These are phyloP conservation scores for Vigna angularis DNA, from an alignment of 306 rosid genomes.

Conservation along the genomic window DNA sequence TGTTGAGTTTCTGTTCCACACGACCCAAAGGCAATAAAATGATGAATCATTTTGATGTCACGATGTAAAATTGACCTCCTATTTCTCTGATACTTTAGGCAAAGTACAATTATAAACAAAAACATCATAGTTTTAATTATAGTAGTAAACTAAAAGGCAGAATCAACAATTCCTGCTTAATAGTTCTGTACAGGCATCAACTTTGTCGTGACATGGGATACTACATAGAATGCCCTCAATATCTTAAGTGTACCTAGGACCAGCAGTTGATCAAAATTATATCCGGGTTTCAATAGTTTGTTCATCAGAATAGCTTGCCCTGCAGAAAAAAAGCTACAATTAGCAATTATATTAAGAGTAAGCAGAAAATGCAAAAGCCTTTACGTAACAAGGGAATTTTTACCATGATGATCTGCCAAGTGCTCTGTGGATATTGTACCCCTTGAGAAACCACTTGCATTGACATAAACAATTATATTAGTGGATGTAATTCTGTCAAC, in stretches of 20 bases:
- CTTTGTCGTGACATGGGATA: slow-evolving; percentile 10
- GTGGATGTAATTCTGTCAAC: slow-evolving; percentile 73
- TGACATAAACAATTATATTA: slow-evolving; percentile 67
- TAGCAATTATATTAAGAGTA: slow-evolving; percentile 34
- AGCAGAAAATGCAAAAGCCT: slow-evolving; percentile 26
- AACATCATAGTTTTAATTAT: neutral
- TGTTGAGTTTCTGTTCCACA: slow-evolving; percentile 7
- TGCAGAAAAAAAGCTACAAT: slow-evolving; percentile 52
- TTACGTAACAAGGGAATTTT: slow-evolving; percentile 27
- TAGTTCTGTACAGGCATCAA: neutral
- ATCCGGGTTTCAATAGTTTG: slow-evolving; percentile 85
- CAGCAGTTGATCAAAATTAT: slow-evolving; percentile 80
- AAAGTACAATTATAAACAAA: neutral
- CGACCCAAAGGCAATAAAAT: neutral
- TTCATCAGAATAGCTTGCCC: slow-evolving; percentile 73
- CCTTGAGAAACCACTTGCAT: slow-evolving; percentile 66
- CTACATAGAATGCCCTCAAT: neutral
- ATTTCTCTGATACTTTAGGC: slow-evolving; percentile 5
- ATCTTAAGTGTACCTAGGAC: slow-evolving; percentile 67
- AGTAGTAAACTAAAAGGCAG: neutral
- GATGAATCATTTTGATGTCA: neutral
- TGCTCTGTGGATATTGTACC: slow-evolving; percentile 82
- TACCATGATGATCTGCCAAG: slow-evolving; percentile 95
- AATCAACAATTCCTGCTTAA: slow-evolving; percentile 8
- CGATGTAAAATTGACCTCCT: neutral